Evolutionary conservation across 1,139 yeast genomes (phyloP), one percentile per base, ranked within the genome.

Genomic region (Sugiyamaella novakii): DNA sequence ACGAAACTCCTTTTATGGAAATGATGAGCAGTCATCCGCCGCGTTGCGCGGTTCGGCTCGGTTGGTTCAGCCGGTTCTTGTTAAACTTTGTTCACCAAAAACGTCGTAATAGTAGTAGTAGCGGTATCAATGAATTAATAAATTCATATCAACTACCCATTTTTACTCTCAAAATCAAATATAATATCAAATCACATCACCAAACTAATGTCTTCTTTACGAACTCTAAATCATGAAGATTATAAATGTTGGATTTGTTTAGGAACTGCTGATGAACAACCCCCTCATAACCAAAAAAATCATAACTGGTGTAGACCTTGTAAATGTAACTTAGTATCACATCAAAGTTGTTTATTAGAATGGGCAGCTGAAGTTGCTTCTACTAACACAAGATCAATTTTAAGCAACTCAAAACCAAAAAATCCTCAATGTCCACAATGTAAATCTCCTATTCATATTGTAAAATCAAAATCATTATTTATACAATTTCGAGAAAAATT

Each of bases 171-270:
- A n/a, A n/a, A n/a, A n/a, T n/a, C n/a, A n/a, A n/a, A n/a, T n/a
- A n/a, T n/a, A n/a, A n/a, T n/a, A n/a, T n/a, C n/a, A n/a, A n/a
- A n/a, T n/a, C n/a, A n/a, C n/a, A n/a, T n/a, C n/a, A n/a, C n/a
- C n/a, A n/a, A n/a, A n/a, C n/a, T n/a, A n/a, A 22, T 22, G 14
- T 28, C 31, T 10, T 19, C 38, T 15, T 7, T 41, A 8, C 19
- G 45, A 22, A 36, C 37, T 18, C 31, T 41, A 22, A 41, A 28
- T 12, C 39, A 30, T 5, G 52, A 54, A 3, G 57, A 54, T 27
- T 44, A 48, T 38, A 55, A 58, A 41, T 76, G 80, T 58, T 75
- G 76, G 72, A 75, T 76, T 31, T 76, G 80, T 50, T 63, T 76
- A 19, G 74, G 74, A 1, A 62, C 64, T 2, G 66, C 62, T 1